Conservation (phyloP, 1,284 basidiomycete genomes). For the Butyriboletus appendiculatus region DNA sequence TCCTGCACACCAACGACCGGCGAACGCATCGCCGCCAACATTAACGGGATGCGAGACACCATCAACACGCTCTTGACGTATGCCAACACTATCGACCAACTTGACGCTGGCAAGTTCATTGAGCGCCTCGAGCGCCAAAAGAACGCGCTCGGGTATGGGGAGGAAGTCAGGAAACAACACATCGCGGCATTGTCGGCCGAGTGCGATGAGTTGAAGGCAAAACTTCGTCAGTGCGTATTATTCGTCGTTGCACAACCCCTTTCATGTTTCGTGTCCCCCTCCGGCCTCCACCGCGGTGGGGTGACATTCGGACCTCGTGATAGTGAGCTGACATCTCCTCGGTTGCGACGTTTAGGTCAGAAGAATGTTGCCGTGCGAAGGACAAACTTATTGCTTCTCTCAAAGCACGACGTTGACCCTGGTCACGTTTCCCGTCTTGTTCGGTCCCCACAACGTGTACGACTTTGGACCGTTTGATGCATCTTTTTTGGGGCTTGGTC, state of each 20-base stretch:
- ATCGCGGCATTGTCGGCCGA: constrained; percentile 41
- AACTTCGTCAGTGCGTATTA: constrained; percentile 14
- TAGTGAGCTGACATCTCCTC: neutral
- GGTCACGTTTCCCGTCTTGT: neutral
- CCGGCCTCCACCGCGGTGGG: neutral
- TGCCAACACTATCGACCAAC: neutral
- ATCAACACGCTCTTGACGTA: neutral
- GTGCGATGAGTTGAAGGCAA: constrained; percentile 25
- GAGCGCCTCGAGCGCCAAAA: constrained; percentile 42
- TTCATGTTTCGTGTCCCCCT: neutral
- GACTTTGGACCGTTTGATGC: neutral
- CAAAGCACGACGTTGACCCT: neutral
- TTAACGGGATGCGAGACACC: constrained; percentile 2
- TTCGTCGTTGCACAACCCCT: neutral
- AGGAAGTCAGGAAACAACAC: constrained; percentile 38
- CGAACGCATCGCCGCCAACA: constrained; percentile 17
- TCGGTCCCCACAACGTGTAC: neutral
- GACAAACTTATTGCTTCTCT: constrained; percentile 12
- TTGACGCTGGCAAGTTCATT: constrained; percentile 34
- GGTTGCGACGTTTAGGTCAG: constrained; percentile 6
- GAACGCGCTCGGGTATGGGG: constrained; percentile 39
- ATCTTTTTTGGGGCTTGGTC: neutral
- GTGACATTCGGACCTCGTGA: neutral
- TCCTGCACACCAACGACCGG: constrained; percentile 9
- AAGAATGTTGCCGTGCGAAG: constrained; percentile 10